Evolutionary conservation across 1,284 basidiomycete species (phyloP).

Genomic region (Ustilago bromivora): DNA sequence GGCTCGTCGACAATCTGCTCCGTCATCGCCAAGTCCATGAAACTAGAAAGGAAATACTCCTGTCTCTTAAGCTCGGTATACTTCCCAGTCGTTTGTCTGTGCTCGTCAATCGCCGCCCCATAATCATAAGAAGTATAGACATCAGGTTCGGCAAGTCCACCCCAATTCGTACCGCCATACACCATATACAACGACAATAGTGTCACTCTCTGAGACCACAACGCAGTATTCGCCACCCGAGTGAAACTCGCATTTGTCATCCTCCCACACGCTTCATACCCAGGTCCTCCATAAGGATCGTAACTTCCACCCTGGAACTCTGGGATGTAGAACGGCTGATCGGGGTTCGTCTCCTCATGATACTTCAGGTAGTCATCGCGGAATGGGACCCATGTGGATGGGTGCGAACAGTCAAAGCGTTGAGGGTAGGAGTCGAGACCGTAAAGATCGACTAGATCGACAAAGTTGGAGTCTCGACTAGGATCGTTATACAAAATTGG

Average conservation of each 20-base stretch:
- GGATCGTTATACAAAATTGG: slow-evolving; percentile 59
- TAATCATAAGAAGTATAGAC: slow-evolving; percentile 71
- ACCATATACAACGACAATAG: slow-evolving; percentile 76
- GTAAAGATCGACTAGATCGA: slow-evolving; percentile 73
- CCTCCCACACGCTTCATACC: slow-evolving; percentile 41
- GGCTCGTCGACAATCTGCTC: slow-evolving; percentile 32
- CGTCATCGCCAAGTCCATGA: slow-evolving; percentile 54
- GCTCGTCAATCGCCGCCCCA: slow-evolving; percentile 53
- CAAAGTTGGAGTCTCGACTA: slow-evolving; percentile 53
- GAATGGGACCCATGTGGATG: slow-evolving; percentile 74
- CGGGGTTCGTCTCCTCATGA: slow-evolving; percentile 71
- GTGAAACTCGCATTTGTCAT: slow-evolving; percentile 53
- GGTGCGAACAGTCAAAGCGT: slow-evolving; percentile 79
- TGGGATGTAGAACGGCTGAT: slow-evolving; percentile 77
- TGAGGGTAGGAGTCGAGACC: slow-evolving; percentile 76
- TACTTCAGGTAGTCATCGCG: slow-evolving; percentile 52
- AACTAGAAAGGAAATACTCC: slow-evolving; percentile 41
- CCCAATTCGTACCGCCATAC: slow-evolving; percentile 80
- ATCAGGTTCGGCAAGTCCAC: slow-evolving; percentile 38
- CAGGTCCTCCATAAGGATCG: slow-evolving; percentile 53
- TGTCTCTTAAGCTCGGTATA: slow-evolving; percentile 54
- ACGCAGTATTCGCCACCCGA: slow-evolving; percentile 40
- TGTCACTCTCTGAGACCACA: slow-evolving; percentile 48
- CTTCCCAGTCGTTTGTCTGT: slow-evolving; percentile 46
- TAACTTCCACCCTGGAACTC: slow-evolving; percentile 72